Base-by-base conservation (phyloP, 352 stramenopile species). In the Phytophthora ohioensis region DNA sequence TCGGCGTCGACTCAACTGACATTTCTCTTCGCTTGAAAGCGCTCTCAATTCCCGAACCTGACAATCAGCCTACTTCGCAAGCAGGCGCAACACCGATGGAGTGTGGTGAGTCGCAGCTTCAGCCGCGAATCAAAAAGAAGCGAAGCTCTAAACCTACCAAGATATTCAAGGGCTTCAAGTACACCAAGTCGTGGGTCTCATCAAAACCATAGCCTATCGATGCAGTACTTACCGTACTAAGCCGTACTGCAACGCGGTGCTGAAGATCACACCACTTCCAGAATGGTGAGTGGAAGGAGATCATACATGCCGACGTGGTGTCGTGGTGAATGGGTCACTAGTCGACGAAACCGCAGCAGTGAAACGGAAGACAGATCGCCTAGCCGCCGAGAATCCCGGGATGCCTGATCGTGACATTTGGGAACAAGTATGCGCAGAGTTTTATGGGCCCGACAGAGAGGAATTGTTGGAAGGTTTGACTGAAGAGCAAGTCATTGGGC, bases 401-500 rank as follows among this genome's bases (percentile, higher is more conserved):
- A 66, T 57, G 36, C 8, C 47, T 34, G 47, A 66, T 5, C 10
- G 36, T 1, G 21, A 51, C n/a, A 43, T 52, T 10, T 60, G 49
- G 60, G 31, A 59, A 11, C 13, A 47, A 17, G 49, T 67, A 11
- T 55, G 49, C 4, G 39, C 41, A 27, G 31, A 13, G 5, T 67
- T 60, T 31, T 60, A 67, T 17, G 49, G 49, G 4, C 15, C 30
- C 27, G 17, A 60, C 9, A 11, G 49, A 47, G n/a, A 55, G 9
- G 32, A 57, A 32, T n/a, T 62, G 12, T 13, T 67, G 21, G 13
- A 67, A 27, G 48, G 60, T 27, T 30, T 67, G 5, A 55, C 54
- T 10, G 46, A 71, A 58, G 53, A 64, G 31, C 66, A 68, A 39
- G 66, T 65, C 3, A 51, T 64, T 4, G 27, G 35, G 1, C 43